A percentile compares a stretch with the other conserved stretches of the same genome.
phyloP scores from a whole-genome alignment of 73 alveolate species.

The Paramecium biaurelia region DNA sequence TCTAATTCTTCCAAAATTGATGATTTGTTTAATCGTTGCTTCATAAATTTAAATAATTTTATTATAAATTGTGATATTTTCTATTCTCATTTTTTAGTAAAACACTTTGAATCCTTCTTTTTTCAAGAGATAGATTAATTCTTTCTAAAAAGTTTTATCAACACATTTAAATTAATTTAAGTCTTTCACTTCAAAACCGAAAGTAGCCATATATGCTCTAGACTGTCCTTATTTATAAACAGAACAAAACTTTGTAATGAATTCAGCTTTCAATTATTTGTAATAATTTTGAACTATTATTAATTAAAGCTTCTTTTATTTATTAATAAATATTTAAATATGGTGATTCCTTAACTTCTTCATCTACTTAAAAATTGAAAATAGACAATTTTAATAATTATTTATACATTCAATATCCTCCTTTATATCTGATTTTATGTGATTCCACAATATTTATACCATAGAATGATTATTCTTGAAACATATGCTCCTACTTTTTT shows the following conservation, averaged over 20 bases:
- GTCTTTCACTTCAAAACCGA: background rate
- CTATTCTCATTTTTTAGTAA: background rate
- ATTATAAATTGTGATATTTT: background rate
- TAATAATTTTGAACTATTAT: background rate
- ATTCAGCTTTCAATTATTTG: background rate
- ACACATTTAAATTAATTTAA: background rate
- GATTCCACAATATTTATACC: slow-evolving; percentile 43
- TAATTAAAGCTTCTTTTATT: background rate
- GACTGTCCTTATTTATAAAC: background rate
- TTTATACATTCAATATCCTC: slow-evolving; percentile 25
- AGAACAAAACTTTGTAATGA: background rate
- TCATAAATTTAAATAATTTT: background rate
- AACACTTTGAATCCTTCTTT: slow-evolving; percentile 30
- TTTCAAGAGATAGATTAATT: slow-evolving; percentile 13
- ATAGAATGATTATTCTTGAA: background rate
- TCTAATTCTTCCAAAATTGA: background rate
- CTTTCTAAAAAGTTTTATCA: background rate
- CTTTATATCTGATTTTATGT: background rate
- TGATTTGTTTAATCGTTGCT: background rate
- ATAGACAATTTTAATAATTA: background rate
- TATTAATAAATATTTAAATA: background rate
- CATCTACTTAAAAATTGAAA: background rate
- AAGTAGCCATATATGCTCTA: background rate
- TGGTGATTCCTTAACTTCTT: slow-evolving; percentile 32
- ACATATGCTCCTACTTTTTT: slow-evolving; percentile 21